A percentile compares a stretch with the other conserved stretches of the same genome.
phyloP scores from a whole-genome alignment of 2,329 filamentous ascomycete genomes.

The Pyricularia grisea region DNA sequence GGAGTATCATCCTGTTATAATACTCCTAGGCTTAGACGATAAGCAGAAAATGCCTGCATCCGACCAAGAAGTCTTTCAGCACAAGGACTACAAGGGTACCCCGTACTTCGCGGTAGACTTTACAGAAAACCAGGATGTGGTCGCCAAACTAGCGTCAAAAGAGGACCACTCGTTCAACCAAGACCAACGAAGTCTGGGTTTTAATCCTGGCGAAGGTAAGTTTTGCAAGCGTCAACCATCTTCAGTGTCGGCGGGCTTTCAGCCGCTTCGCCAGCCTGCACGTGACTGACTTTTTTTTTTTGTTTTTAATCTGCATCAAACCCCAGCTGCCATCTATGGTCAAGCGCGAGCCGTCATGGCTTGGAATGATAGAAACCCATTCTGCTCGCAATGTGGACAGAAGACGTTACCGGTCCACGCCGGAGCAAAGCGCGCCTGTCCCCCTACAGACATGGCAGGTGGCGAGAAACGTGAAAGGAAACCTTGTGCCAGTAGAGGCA shows the following conservation, averaged over 20 bases:
- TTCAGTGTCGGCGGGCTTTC: neutral
- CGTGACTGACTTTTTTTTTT: neutral
- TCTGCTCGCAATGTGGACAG: constrained; percentile 82
- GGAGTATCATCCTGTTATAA: constrained; percentile 56
- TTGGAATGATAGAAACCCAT: constrained; percentile 90
- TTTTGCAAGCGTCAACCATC: neutral
- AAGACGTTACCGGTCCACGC: constrained; percentile 70
- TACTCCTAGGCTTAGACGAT: constrained; percentile 83
- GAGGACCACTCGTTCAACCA: constrained; percentile 57
- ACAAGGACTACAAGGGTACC: constrained; percentile 64
- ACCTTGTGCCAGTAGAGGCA: constrained; percentile 72
- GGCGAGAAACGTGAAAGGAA: constrained; percentile 42
- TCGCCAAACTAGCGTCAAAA: constrained; percentile 23
- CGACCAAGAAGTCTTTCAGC: constrained; percentile 33
- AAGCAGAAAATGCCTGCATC: constrained; percentile 18
- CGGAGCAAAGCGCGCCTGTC: constrained; percentile 73
- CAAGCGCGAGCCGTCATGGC: constrained; percentile 82
- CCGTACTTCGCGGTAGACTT: constrained; percentile 90
- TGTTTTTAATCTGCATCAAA: neutral
- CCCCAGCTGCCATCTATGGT: constrained; percentile 74
- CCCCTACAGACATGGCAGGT: constrained; percentile 54
- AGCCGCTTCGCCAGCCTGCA: neutral
- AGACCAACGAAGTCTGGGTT: constrained; percentile 35
- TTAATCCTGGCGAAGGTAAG: constrained; percentile 38
- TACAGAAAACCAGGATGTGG: constrained; percentile 58